Conservation (phyloP, 805 yeast species). For the Blastobotrys peoriensis region DNA sequence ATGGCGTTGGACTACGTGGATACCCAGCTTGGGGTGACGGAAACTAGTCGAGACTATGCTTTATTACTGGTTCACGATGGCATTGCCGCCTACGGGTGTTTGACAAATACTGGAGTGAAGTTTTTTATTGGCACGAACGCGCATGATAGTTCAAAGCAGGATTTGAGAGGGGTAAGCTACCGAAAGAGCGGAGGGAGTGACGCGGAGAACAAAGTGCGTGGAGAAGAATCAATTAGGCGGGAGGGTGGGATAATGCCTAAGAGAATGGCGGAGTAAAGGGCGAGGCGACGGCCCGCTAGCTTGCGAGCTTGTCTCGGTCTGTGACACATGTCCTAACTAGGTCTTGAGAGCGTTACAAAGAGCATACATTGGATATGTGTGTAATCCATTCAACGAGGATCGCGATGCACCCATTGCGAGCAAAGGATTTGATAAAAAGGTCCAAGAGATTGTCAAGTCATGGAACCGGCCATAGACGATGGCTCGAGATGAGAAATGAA, state of each 20-base stretch:
- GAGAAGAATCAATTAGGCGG: too few species aligned
- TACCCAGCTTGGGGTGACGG: slow-evolving; percentile 19
- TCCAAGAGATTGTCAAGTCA: slow-evolving; percentile 19
- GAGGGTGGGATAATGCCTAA: too few species aligned
- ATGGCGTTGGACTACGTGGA: slow-evolving; percentile 32
- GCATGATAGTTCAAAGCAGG: slow-evolving; percentile 17
- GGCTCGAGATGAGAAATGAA: too few species aligned
- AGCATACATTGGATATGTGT: slow-evolving; percentile 26
- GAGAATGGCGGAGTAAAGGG: too few species aligned
- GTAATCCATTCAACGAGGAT: slow-evolving; percentile 29
- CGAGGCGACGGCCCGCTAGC: too few species aligned
- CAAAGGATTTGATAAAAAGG: slow-evolving; percentile 23
- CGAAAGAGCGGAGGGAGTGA: not conserved
- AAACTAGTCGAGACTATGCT: slow-evolving; percentile 17
- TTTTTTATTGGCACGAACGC: slow-evolving; percentile 29
- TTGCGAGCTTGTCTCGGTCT: not conserved
- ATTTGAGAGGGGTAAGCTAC: slow-evolving; percentile 16
- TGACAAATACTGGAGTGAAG: slow-evolving; percentile 30
- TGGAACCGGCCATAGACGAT: slow-evolving; percentile 15
- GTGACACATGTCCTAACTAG: slow-evolving; percentile 3
- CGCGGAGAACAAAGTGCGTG: too few species aligned
- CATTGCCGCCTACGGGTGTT: slow-evolving; percentile 31
- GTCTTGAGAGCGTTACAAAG: slow-evolving; percentile 23
- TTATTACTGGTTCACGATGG: slow-evolving; percentile 31
- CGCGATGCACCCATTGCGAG: slow-evolving; percentile 19